Conservation (phyloP, 2,329 filamentous ascomycete species). For the Plectosphaerella cucumerina region DNA sequence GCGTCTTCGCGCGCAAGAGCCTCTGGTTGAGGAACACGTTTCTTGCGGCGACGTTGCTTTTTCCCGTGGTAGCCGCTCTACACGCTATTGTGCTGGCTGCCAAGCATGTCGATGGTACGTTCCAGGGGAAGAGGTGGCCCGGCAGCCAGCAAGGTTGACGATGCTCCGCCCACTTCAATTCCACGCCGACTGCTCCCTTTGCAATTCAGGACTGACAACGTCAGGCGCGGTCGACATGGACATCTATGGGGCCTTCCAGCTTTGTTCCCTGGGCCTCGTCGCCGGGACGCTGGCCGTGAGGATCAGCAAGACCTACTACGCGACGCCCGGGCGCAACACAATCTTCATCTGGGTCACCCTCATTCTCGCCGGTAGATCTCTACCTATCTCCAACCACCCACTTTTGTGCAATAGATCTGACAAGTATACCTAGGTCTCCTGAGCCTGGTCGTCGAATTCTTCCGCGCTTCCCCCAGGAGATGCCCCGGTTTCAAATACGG, state of each 20-base stretch:
- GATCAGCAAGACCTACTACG: conserved; percentile 60
- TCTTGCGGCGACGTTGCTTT: conserved; percentile 56
- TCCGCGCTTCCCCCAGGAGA: conserved; percentile 37
- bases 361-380: conserved; percentile 49
- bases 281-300: conserved; percentile 59
- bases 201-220: too few relatives aligned
- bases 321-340: conserved; percentile 57
- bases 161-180: too few relatives aligned
- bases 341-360: conserved; percentile 64
- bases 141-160: not conserved
- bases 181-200: not conserved
- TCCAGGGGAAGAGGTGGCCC: too few relatives aligned
- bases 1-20: conserved; percentile 56
- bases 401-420: too few relatives aligned
- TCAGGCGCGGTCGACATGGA: conserved; percentile 64
- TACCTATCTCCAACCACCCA: not conserved
- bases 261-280: conserved; percentile 62
- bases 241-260: conserved; percentile 63
- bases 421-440: conserved; percentile 40
- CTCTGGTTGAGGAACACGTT: conserved; percentile 61
- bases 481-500: conserved; percentile 39
- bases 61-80: conserved; percentile 60
- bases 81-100: conserved; percentile 59
- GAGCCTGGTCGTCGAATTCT: conserved; percentile 62
- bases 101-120: conserved; percentile 54